A percentile compares a stretch with the other conserved stretches of the same genome.
phyloP scores from a whole-genome alignment of 768 basidiomycete species.

The Calocera cornea region DNA sequence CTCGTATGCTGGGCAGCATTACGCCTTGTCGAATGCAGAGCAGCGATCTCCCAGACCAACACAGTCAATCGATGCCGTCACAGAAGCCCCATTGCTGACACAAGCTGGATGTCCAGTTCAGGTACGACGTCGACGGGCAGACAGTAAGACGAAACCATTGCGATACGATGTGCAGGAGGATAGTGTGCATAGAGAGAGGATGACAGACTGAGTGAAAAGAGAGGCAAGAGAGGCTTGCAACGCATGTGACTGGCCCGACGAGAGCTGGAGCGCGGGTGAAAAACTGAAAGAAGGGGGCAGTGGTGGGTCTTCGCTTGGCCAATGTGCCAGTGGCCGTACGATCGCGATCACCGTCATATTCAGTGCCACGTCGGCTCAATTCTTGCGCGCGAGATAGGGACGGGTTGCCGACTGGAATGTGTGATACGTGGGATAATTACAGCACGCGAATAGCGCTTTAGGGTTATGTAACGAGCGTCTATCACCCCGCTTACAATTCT shows the following conservation, averaged over 20 bases:
- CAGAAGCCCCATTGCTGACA: too few relatives aligned
- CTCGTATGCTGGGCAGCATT: too few relatives aligned
- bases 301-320: not conserved
- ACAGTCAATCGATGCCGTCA: too few relatives aligned
- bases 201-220: not conserved
- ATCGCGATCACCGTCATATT: not conserved
- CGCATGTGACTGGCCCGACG: not conserved
- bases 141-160: too few relatives aligned
- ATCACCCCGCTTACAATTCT: not conserved
- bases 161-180: too few relatives aligned
- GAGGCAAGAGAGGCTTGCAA: not conserved
- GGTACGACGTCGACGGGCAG: too few relatives aligned
- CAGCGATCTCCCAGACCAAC: too few relatives aligned
- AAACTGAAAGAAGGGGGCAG: not conserved
- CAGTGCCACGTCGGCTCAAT: not conserved
- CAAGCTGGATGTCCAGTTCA: too few relatives aligned
- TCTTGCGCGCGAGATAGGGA: constrained; percentile 4
- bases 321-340: not conserved
- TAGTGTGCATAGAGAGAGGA: not conserved
- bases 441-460: not conserved
- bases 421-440: not conserved
- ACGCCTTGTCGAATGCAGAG: too few relatives aligned
- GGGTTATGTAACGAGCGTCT: constrained; percentile 1
- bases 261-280: not conserved
- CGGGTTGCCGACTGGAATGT: constrained; percentile 5